Percentiles rank a stretch among this genome's conserved stretches.
Conservation (phyloP, 176 grass and related monocot genomes). For the Secale cereale region DNA sequence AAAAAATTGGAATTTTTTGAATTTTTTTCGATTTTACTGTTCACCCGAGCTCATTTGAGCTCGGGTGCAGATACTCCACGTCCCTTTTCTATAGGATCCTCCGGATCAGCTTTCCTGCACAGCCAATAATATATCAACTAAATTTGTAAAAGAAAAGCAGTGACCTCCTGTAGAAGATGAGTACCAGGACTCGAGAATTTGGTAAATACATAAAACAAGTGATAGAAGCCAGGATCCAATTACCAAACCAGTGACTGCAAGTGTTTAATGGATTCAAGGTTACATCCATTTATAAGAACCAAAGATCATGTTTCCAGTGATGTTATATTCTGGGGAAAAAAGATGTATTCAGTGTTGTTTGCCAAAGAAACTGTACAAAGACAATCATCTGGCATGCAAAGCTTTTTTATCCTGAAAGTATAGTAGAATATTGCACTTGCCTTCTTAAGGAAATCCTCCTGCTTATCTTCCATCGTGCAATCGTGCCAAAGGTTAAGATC, state of each 20-base stretch:
- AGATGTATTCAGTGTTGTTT: not conserved
- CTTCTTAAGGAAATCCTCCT: constrained; percentile 80
- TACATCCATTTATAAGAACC: not conserved
- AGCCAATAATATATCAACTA: constrained; percentile 9
- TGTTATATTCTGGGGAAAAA: not conserved
- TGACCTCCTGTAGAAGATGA: not conserved
- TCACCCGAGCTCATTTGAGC: no score
- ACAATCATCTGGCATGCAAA: not conserved
- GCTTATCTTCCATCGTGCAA: constrained; percentile 74
- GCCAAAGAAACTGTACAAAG: not conserved
- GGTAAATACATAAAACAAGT: not conserved
- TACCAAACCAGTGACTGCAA: not conserved
- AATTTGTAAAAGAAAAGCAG: not conserved
- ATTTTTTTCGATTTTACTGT: no score
- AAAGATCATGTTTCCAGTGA: not conserved
- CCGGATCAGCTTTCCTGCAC: constrained; percentile 58
- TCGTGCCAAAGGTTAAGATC: constrained; percentile 81
- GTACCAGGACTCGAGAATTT: constrained; percentile 18
- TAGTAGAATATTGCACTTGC: constrained; percentile 35
- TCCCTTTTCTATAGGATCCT: constrained; percentile 59
- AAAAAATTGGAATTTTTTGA: no score
- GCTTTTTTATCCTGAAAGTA: not conserved
- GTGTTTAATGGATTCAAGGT: not conserved
- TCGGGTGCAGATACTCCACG: no score
- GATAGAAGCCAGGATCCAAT: no score